Conservation (phyloP, 2,329 filamentous ascomycete species). For the Fusarium concolor region DNA sequence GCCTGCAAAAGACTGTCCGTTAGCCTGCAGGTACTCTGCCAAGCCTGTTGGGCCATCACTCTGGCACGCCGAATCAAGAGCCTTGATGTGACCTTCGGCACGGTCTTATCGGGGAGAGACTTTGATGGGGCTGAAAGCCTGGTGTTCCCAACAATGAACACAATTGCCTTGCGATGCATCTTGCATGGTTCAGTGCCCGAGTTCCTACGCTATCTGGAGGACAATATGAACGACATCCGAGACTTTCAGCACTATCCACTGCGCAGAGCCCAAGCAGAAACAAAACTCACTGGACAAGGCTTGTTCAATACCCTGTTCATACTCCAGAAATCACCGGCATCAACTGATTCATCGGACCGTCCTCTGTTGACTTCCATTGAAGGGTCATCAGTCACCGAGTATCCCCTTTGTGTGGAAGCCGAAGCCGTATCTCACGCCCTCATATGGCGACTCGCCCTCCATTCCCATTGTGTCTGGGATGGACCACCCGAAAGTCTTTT, state of each 20-base stretch:
- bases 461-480: slow-evolving; percentile 64
- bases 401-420: slow-evolving; percentile 84
- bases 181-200: slow-evolving; percentile 74
- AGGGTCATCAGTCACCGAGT: slow-evolving; percentile 78
- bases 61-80: slow-evolving; percentile 71
- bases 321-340: slow-evolving; percentile 57
- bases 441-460: slow-evolving; percentile 79
- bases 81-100: slow-evolving; percentile 84
- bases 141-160: slow-evolving; percentile 94
- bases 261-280: slow-evolving; percentile 69
- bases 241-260: slow-evolving; percentile 83
- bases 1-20: slow-evolving; percentile 76
- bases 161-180: slow-evolving; percentile 78
- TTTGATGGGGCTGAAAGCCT: slow-evolving; percentile 73
- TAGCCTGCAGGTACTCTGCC: slow-evolving; percentile 81
- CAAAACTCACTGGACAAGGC: slow-evolving; percentile 50
- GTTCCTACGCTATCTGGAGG: slow-evolving; percentile 80
- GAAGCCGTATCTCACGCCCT: slow-evolving; percentile 69
- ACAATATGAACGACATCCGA: slow-evolving; percentile 72
- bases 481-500: slow-evolving; percentile 64
- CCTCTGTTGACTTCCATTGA: slow-evolving; percentile 71
- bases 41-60: slow-evolving; percentile 79
- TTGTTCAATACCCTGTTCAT: slow-evolving; percentile 70
- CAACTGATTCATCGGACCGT: neutral
- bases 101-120: slow-evolving; percentile 87